Base-by-base conservation (phyloP, 352 stramenopile species). In the Thalassiosira livingstoniorum region DNA sequence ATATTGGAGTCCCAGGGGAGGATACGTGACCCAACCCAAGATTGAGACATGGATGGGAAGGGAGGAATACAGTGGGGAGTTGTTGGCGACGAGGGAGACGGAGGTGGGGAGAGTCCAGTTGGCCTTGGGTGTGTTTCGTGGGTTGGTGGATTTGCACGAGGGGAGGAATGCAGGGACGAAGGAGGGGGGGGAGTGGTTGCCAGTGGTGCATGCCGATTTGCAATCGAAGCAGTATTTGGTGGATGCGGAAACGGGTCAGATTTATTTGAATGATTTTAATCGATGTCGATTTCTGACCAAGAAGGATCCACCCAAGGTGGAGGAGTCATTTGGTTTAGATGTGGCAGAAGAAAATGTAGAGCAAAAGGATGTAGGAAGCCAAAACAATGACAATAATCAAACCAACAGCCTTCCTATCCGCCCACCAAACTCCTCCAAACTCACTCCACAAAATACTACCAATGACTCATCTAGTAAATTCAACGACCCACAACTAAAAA, bases 181-280 rank as follows among this genome's bases (percentile, higher is more conserved):
- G 15, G 31, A 61, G 7, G 7, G 7, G 13, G 31, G 63, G 32
- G 77, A 79, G 51, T 84, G 77, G 77, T 42, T 85, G 4, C 78
- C 78, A 31, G 86, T 92, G n/a, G 74, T 93, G 34, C 90, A 94
- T 78, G 90, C 87, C 15, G 90, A 94, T 78, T 64, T 94, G 10
- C 78, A 87, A 58, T 51, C 84, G 11, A 90, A 90, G 42, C 90
- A 94, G 75, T 93, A 91, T 65, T 69, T 94, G 55, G 60, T 93
- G 2, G 76, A 87, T 51, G 67, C 69, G 4, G 69, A 18, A 45
- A 72, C 43, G 32, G 53, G 47, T 23, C 35, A 70, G 29, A 74
- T 94, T 23, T 92, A 92, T 61, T 51, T 94, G 7, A 94, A 94
- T 75, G 90, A 94, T 79, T 94, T 94, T 63, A 94, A 93, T 83